Base-by-base conservation (phyloP, 2,329 filamentous ascomycete genomes). In the Fusarium lateritium region DNA sequence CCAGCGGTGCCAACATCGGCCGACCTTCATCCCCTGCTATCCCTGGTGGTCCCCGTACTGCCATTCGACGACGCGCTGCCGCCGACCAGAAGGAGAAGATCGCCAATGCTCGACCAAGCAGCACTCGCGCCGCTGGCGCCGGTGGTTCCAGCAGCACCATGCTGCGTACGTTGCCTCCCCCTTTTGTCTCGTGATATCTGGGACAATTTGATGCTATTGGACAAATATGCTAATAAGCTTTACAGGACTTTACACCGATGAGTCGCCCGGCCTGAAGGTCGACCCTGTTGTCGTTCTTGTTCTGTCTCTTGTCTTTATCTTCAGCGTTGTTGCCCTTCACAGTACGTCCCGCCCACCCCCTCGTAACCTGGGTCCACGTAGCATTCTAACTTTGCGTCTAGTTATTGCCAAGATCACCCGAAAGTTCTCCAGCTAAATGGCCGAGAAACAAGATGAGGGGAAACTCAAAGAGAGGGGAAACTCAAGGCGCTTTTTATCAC, bases 71-170 rank as follows among this genome's bases (percentile, higher is more conserved):
- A 81, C 94, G 96, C 80, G 95, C 96, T 43, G 96, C 96, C 31
- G 95, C 95, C 76, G 96, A 98, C 81, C 93, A 97, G 84, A 97
- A 97, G 83, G 96, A 98, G 84, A 96, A 97, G 84, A 89, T 95
- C 75, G 94, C 95, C 77, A 99, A 97, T 91, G 92, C 89, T 72
- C 88, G 96, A 74, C 96, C 96, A 51, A 93, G 91, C 80, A 97
- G 93, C 84, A 99, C 96, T 72, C 89, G 96, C 76, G 91, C 95
- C 39, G 96, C 96, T 34, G 96, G 96, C 75, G 96, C 96, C 19
- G 96, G 96, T 73, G 96, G 96, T 72, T 98, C 94, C 80, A 97
- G 92, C 82, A 97, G 94, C 84, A 99, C 96, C 54, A 99, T 99
- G 96, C 87, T 99, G 85, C 95, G 94, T 94, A 91, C 72, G 92